Conservation (phyloP, 2,329 filamentous ascomycete species). For the Claviceps digitariae region DNA sequence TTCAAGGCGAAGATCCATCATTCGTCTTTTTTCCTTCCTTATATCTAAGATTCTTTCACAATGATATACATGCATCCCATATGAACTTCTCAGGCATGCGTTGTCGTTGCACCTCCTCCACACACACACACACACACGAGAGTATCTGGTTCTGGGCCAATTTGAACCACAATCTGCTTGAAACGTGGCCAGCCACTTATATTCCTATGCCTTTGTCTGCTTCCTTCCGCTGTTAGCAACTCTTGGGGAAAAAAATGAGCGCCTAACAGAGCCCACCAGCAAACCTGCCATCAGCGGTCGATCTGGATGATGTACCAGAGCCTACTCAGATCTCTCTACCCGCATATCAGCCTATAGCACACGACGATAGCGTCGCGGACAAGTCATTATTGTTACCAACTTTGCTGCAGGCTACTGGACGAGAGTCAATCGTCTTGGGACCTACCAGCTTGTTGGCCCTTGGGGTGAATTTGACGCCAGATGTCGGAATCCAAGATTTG, state of each 20-base stretch:
- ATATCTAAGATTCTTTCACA: neutral
- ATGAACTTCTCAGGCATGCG: neutral
- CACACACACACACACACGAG: neutral
- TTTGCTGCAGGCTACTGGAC: conserved; percentile 39
- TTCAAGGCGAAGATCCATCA: neutral
- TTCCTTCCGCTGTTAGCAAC: neutral
- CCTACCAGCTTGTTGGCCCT: conserved; percentile 41
- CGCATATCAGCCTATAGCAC: conserved; percentile 25
- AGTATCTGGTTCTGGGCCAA: neutral
- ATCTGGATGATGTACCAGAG: conserved; percentile 40
- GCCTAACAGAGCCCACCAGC: conserved; percentile 12
- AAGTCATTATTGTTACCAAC: conserved; percentile 27
- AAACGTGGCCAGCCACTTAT: neutral
- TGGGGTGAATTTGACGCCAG: conserved; percentile 39
- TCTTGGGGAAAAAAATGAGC: neutral
- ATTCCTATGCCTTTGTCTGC: neutral
- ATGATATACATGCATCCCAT: neutral
- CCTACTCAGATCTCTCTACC: conserved; percentile 43
- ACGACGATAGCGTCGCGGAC: conserved; percentile 17
- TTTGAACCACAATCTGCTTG: neutral
- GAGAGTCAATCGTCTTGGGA: conserved; percentile 25
- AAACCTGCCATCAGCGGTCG: conserved; percentile 19
- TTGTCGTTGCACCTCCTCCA: neutral
- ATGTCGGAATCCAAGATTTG: conserved; percentile 34
- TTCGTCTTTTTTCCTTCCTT: neutral